These are phyloP conservation scores for Eucalyptus cloeziana DNA, from an alignment of 345 rosid genomes.

Conservation along the genomic window DNA sequence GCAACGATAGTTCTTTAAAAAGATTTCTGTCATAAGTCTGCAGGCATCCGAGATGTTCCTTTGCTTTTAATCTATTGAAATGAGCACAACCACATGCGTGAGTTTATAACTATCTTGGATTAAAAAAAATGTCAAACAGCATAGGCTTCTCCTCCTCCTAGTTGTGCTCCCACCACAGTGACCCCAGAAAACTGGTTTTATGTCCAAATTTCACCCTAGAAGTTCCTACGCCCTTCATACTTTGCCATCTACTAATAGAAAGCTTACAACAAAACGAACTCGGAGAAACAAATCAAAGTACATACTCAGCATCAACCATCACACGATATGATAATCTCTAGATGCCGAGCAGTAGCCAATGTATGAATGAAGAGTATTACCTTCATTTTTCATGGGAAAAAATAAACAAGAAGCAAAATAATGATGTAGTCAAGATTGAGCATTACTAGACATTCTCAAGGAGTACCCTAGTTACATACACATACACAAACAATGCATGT, in stretches of 20 bases:
- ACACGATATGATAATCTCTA: background rate
- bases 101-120: background rate
- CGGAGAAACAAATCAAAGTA: background rate
- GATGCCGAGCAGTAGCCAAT: background rate
- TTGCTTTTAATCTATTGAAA: background rate
- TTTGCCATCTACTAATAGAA: background rate
- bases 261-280: background rate
- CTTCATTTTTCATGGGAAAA: background rate
- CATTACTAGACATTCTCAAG: background rate
- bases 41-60: background rate
- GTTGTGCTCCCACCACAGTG: background rate
- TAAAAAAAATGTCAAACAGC: background rate
- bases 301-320: background rate
- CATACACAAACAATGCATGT: background rate
- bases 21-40: background rate
- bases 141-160: background rate
- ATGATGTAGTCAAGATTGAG: background rate
- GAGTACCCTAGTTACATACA: background rate
- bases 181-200: background rate
- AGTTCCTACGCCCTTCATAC: background rate
- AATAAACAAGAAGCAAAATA: background rate
- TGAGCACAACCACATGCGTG: background rate
- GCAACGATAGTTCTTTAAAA: background rate
- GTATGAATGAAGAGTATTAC: background rate
- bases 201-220: background rate